These are phyloP conservation scores for Ogataea thermomethanolica DNA, from an alignment of 805 yeast genomes.

Conservation along the genomic window DNA sequence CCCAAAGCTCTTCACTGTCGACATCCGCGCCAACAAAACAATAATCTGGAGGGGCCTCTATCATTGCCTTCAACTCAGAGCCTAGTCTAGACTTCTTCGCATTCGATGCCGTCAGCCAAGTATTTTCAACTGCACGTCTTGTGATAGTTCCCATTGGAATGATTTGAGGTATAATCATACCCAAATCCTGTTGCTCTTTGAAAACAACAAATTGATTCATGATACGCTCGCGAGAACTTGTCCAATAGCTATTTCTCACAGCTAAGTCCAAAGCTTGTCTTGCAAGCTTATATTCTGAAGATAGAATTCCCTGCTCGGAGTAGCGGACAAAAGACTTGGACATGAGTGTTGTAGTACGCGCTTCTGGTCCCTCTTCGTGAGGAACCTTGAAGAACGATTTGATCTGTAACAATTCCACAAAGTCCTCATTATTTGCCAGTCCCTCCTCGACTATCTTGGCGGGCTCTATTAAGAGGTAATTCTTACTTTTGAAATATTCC, in stretches of 20 bases:
- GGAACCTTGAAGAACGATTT: slow-evolving; percentile 64
- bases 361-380: slow-evolving; percentile 77
- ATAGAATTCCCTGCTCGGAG: slow-evolving; percentile 70
- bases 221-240: slow-evolving; percentile 82
- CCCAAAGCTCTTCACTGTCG: slow-evolving; percentile 97
- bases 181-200: slow-evolving; percentile 38
- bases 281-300: slow-evolving; percentile 71
- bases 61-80: slow-evolving; percentile 84
- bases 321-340: slow-evolving; percentile 69
- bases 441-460: slow-evolving; percentile 18
- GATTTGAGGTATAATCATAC: slow-evolving; percentile 79
- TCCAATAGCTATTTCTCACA: slow-evolving; percentile 87
- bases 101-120: slow-evolving; percentile 97
- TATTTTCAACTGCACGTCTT: slow-evolving; percentile 91
- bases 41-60: slow-evolving; percentile 85
- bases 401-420: slow-evolving; percentile 13
- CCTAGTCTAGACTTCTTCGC: slow-evolving; percentile 85
- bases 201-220: slow-evolving; percentile 81
- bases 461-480: slow-evolving; percentile 31
- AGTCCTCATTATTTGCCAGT: slow-evolving; percentile 3
- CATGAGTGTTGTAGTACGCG: slow-evolving; percentile 71
- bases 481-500: slow-evolving; percentile 35
- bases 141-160: slow-evolving; percentile 96
- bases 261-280: slow-evolving; percentile 74
- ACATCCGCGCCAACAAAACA: slow-evolving; percentile 97